A percentile compares a stretch with the other conserved stretches of the same genome.
Evolutionary conservation across 495 filamentous ascomycete species (phyloP).

Genomic region (Hyaloscypha finlandica): DNA sequence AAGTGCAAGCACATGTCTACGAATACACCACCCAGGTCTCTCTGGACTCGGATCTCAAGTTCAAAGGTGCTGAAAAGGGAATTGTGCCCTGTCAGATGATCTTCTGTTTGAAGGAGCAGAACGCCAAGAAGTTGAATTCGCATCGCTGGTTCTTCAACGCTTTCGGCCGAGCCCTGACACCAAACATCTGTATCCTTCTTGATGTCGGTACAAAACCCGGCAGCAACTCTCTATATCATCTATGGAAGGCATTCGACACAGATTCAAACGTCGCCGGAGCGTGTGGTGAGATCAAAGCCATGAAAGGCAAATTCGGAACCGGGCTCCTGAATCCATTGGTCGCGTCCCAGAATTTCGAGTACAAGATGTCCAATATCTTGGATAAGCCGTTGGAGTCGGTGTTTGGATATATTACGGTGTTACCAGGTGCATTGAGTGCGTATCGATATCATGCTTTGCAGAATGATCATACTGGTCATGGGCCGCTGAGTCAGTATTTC

Average conservation of each 20-base stretch:
- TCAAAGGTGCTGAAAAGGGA: constrained; percentile 98
- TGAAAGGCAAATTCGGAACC: constrained; percentile 80
- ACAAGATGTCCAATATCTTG: constrained; percentile 99
- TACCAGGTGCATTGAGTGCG: constrained; percentile 91
- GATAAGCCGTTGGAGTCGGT: constrained; percentile 97
- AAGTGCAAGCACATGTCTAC: constrained; percentile 88
- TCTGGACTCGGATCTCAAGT: constrained; percentile 90
- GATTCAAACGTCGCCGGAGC: constrained; percentile 97
- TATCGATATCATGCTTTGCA: constrained; percentile 97
- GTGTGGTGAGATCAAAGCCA: constrained; percentile 95
- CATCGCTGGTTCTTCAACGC: constrained; percentile 99
- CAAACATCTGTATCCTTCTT: constrained; percentile 94
- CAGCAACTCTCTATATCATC: constrained; percentile 85
- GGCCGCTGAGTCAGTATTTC: constrained; percentile 97
- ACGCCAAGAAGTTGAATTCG: constrained; percentile 96
- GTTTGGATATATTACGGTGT: constrained; percentile 96
- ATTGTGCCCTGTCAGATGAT: constrained; percentile 99
- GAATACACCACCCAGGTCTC: constrained; percentile 99
- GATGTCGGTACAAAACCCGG: constrained; percentile 95
- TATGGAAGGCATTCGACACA: constrained; percentile 98
- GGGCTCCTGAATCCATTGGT: constrained; percentile 93
- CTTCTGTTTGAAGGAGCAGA: constrained; percentile 98
- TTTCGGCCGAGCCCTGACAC: constrained; percentile 88
- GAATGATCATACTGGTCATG: constrained; percentile 94
- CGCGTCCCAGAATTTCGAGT: constrained; percentile 98